phyloP scores from a whole-genome alignment of 805 yeast genomes.

The Candida glaebosa region DNA sequence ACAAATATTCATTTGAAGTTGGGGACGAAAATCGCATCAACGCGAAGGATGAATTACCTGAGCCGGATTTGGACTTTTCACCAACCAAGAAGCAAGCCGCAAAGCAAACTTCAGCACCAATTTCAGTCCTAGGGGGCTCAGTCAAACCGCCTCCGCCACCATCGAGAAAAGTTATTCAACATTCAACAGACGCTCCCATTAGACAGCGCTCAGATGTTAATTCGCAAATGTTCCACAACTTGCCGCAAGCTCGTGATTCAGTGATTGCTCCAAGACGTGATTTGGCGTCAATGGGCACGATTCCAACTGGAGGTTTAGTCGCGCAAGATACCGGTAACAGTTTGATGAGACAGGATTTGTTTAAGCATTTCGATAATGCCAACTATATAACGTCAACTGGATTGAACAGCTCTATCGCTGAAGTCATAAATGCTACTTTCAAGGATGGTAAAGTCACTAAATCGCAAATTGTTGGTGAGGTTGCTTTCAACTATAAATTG shows the following conservation, averaged over 20 bases:
- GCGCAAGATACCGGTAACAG: constrained; percentile 41
- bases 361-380: constrained; percentile 20
- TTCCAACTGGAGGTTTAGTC: constrained; percentile 16
- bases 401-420: constrained; percentile 81
- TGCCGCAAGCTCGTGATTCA: constrained; percentile 39
- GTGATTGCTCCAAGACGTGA: constrained; percentile 13
- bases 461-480: constrained; percentile 75
- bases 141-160: constrained; percentile 55
- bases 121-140: neutral
- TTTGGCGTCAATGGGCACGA: constrained; percentile 11
- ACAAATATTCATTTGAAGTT: constrained; percentile 4
- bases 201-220: constrained; percentile 23
- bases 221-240: constrained; percentile 45
- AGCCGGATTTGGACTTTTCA: neutral
- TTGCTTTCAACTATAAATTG: constrained; percentile 65
- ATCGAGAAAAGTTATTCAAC: constrained; percentile 46
- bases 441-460: constrained; percentile 60
- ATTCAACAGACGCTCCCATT: constrained; percentile 19
- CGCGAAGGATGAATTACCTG: neutral
- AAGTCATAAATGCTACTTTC: constrained; percentile 71
- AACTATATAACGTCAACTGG: constrained; percentile 55
- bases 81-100: neutral
- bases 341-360: constrained; percentile 19
- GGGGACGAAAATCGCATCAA: constrained; percentile 3
- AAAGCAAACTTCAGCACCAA: neutral